Evolutionary conservation across 495 filamentous ascomycete genomes (phyloP), one percentile per base, ranked within the genome.

Genomic region (Xylaria nigripes): DNA sequence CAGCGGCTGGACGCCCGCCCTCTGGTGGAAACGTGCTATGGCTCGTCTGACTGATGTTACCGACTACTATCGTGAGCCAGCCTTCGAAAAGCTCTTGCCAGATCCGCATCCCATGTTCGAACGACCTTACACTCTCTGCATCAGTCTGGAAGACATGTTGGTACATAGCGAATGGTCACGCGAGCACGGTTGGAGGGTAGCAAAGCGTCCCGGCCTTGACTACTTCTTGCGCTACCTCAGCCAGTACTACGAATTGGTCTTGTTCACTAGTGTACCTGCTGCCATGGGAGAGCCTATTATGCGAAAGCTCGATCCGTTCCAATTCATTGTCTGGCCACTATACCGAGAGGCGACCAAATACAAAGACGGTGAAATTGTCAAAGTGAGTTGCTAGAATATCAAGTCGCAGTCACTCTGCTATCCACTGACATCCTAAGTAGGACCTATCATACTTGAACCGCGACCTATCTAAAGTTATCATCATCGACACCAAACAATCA

Each of bases 361-460:
- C 72, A 86, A 94, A 71, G 85, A 93, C 56, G 93, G 93, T 52
- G 89, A 96, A 71, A 90, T 96, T 61, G 78, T 98, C 68, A 98
- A 98, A 86, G 90, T 94, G 79, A 48, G 77, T 52, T 45, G 18
- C 10, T 13, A 32, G 10, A 3, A 38, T 53, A 2, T 27, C 13
- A 6, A 54, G 18, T 1, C n/a, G 8, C 19, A 36, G 7, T 38
- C n/a, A 3, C 7, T 32, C 1, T 42, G 13, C 21, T 29, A 25
- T 5, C 18, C 24, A n/a, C 50, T 59, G 54, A 48, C 45, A 18
- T 44, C 4, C 48, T 56, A 21, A 5, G 30, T 62, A 95, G 88
- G 93, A 98, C 70, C 82, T 98, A 36, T 87, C 89, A 5, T 96
- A 94, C 71, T 81, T 98, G 57, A 98, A 98, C 76, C 87, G 93